Base-by-base conservation (phyloP, 495 filamentous ascomycete species). In the Cercophora scortea region DNA sequence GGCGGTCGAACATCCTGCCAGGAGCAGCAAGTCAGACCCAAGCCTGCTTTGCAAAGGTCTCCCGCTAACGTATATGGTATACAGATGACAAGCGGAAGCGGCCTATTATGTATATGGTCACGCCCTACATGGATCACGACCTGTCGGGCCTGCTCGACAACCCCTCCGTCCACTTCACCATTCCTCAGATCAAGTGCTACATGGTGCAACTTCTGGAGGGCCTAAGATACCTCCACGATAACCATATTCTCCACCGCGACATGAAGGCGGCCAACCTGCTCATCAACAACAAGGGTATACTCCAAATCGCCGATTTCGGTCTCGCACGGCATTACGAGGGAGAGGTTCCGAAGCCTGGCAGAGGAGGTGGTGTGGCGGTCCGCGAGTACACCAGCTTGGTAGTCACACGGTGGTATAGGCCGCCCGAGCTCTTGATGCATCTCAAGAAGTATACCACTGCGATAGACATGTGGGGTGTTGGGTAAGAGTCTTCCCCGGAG, bases 191-290 rank as follows among this genome's bases (percentile, higher is more conserved):
- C 62, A 99, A 99, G 68, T 97, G 93, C 70, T 99, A 99, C 65
- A 81, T 99, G 83, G 71, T 92, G 45, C 93, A 99, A 66, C 79
- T 99, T 33, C 78, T 99, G 13, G 86, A 96, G 60, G 93, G 93
- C 8, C 75, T 94, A 11, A 79, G 79, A 52, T 97, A 96, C 71
- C 71, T 99, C 51, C 93, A 99, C 69, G 87, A 84, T 63, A 92
- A 81, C 58, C 82, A 86, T 47, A 96, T 97, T 51, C 70, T 98
- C 13, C 93, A 98, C 67, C 83, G 93, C 66, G 93, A 98, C 61
- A 96, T 98, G 93, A 98, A 98, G 74, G 93, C 93, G 15, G 93
- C 93, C 55, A 99, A 99, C 65, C 79, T 99, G 1, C 80, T 99
- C 44, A 97, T 99, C 67, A 95, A 87, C 69, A 99, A 99, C 65